Evolutionary conservation across 768 basidiomycete genomes (phyloP).

Genomic region (Phallus indusiatus): DNA sequence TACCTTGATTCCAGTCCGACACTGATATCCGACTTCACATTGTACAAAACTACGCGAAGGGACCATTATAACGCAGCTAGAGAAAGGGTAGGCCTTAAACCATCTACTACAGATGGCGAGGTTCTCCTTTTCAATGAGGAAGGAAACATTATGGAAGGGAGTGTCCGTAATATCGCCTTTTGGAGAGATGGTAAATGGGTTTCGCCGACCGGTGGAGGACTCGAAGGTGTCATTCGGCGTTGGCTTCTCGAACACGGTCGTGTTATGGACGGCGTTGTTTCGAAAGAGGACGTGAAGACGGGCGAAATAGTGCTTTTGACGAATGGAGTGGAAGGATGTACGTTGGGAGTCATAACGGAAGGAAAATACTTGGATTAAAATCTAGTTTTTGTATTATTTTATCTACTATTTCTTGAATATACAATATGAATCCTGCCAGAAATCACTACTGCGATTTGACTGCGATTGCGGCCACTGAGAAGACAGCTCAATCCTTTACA

Average conservation of each 20-base stretch:
- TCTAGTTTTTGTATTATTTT: neutral
- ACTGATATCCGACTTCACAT: conserved; percentile 45
- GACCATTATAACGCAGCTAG: conserved; percentile 54
- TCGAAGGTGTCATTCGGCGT: conserved; percentile 61
- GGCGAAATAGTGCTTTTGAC: conserved; percentile 64
- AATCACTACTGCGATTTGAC: too few species aligned
- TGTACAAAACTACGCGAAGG: conserved; percentile 64
- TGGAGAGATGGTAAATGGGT: conserved; percentile 49
- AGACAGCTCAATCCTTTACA: too few species aligned
- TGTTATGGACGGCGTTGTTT: conserved; percentile 43
- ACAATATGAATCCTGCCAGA: too few species aligned
- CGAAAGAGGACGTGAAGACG: conserved; percentile 30
- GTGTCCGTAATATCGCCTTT: conserved; percentile 66
- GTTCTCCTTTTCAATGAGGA: conserved; percentile 54
- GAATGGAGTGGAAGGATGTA: conserved; percentile 66
- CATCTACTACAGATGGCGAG: conserved; percentile 30
- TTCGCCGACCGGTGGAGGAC: conserved; percentile 63
- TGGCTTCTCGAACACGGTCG: conserved; percentile 55
- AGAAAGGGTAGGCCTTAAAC: conserved; percentile 34
- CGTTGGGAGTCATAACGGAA: conserved; percentile 31
- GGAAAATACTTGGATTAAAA: neutral
- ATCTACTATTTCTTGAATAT: too few species aligned
- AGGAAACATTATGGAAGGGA: conserved; percentile 49
- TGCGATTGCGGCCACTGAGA: too few species aligned
- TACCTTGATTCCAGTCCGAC: conserved; percentile 49